Conservation (phyloP, 148 eudicot genomes). For the Chenopodium formosanum region DNA sequence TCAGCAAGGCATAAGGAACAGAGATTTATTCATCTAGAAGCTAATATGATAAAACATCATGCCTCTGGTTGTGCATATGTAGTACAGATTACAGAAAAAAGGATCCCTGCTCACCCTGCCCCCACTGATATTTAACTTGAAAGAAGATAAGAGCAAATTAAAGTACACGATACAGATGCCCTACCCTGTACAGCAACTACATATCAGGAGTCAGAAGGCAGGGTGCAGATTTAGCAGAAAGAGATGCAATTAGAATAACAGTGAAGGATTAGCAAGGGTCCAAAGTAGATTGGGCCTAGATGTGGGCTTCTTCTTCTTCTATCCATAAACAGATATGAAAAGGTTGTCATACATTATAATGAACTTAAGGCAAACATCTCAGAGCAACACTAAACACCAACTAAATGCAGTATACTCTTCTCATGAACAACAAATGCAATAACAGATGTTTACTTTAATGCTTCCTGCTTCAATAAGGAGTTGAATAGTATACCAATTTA, state of each 20-base stretch:
- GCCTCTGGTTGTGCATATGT: neutral
- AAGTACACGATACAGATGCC: neutral
- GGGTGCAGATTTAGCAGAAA: neutral
- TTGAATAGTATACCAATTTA: neutral
- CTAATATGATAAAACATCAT: neutral
- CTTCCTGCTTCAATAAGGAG: neutral
- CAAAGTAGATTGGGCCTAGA: neutral
- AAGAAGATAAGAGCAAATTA: neutral
- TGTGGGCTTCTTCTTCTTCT: neutral
- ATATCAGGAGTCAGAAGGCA: neutral
- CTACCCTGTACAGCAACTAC: neutral
- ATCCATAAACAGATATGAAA: neutral
- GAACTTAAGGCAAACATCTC: neutral
- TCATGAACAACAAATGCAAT: neutral
- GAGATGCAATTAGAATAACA: neutral
- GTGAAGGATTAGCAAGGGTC: neutral
- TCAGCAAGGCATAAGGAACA: neutral
- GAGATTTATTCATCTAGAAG: neutral
- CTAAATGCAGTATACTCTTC: neutral
- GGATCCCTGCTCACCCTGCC: neutral
- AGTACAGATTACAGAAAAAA: too few relatives aligned
- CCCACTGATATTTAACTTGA: neutral
- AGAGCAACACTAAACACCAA: neutral
- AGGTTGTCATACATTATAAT: neutral
- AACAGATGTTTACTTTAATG: neutral